A percentile compares a stretch with the other conserved stretches of the same genome.
phyloP scores from a whole-genome alignment of 495 filamentous ascomycete species.

The Podospora sp. region DNA sequence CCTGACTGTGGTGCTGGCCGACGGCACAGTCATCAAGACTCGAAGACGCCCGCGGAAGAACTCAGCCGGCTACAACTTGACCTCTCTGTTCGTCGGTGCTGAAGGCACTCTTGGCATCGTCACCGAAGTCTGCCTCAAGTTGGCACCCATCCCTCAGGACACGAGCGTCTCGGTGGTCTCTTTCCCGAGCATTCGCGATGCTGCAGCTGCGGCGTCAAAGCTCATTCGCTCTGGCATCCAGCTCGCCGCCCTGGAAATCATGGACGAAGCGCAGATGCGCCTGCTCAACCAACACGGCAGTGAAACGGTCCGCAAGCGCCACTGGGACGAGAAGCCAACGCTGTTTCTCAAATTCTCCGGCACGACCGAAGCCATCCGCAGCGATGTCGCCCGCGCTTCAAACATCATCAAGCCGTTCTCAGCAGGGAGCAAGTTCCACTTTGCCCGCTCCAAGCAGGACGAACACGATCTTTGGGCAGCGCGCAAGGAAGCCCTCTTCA shows the following conservation, averaged over 20 bases:
- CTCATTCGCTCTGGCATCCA: constrained; percentile 68
- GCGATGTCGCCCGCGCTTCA: constrained; percentile 43
- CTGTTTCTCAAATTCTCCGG: constrained; percentile 65
- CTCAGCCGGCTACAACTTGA: constrained; percentile 79
- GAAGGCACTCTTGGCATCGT: constrained; percentile 91
- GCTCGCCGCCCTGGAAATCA: constrained; percentile 69
- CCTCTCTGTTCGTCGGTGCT: constrained; percentile 82
- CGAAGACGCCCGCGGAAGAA: constrained; percentile 70
- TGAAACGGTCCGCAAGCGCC: constrained; percentile 48
- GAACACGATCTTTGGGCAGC: constrained; percentile 67
- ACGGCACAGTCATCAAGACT: constrained; percentile 77
- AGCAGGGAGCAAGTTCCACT: constrained; percentile 48
- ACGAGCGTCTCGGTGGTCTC: constrained; percentile 67
- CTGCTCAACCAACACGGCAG: constrained; percentile 68
- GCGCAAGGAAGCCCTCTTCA: constrained; percentile 68
- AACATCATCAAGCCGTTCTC: constrained; percentile 47
- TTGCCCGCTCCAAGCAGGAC: constrained; percentile 60
- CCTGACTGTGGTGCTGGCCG: constrained; percentile 74
- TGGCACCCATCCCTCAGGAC: constrained; percentile 64
- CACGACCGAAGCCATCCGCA: constrained; percentile 38
- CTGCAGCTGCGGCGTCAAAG: constrained; percentile 63
- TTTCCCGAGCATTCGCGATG: constrained; percentile 63
- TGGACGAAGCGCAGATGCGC: constrained; percentile 75
- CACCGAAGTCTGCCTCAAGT: constrained; percentile 77
- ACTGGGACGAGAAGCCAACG: constrained; percentile 66